Percentiles rank a stretch among this genome's conserved stretches.
Conservation (phyloP, 2,329 filamentous ascomycete genomes). For the Colletotrichum sp. region DNA sequence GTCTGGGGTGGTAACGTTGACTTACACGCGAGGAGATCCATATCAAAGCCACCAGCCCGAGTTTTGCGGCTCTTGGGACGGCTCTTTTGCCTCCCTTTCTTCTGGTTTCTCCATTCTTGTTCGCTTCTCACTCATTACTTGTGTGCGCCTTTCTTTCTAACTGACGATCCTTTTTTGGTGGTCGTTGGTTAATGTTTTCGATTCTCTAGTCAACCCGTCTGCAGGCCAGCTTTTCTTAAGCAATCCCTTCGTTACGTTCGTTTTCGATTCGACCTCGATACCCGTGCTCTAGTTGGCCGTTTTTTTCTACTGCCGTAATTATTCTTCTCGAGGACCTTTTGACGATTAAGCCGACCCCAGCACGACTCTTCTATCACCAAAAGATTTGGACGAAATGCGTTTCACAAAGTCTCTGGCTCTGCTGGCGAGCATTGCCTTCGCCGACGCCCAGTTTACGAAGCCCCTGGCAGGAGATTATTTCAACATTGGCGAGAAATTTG, state of each 20-base stretch:
- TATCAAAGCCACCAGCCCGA: conserved; percentile 1
- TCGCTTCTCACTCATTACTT: conserved; percentile 13
- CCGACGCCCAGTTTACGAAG: conserved; percentile 22
- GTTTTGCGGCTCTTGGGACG: neutral
- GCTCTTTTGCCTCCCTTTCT: neutral
- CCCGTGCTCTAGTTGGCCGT: conserved; percentile 8
- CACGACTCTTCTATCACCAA: neutral
- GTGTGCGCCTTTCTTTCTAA: conserved; percentile 15
- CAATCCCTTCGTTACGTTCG: neutral
- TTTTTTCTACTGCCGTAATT: neutral
- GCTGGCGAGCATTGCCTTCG: conserved; percentile 5
- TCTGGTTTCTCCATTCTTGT: conserved; percentile 3
- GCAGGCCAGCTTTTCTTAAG: conserved; percentile 13
- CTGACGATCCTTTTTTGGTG: conserved; percentile 4
- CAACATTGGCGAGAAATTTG: conserved; percentile 16
- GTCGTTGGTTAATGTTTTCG: neutral
- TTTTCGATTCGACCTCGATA: conserved; percentile 9
- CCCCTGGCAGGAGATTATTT: conserved; percentile 8
- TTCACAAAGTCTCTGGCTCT: conserved; percentile 12
- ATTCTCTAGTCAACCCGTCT: conserved; percentile 11
- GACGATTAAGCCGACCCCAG: neutral
- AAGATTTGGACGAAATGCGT: conserved; percentile 2
- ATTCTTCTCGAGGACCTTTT: neutral
- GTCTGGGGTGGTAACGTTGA: neutral
- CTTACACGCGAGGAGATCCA: conserved; percentile 13